Conservation (phyloP, 164 flowering plant genomes). For the Warburgia ugandensis region DNA sequence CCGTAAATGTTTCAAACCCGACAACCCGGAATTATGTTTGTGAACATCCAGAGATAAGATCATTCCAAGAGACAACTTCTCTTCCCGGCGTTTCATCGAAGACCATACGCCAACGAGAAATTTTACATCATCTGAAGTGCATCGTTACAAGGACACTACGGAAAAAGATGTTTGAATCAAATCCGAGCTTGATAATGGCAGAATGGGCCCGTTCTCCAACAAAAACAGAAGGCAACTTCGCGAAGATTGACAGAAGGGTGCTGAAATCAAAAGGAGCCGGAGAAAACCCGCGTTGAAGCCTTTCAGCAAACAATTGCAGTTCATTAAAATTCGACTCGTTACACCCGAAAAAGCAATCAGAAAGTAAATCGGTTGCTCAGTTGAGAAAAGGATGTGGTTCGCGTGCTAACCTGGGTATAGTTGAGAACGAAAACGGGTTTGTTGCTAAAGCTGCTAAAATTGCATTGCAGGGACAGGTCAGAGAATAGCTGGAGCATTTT, state of each 20-base stretch:
- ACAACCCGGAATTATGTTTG: conserved; percentile 17
- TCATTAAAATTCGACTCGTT: no score
- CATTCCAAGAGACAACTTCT: conserved; percentile 45
- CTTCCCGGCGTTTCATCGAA: conserved; percentile 27
- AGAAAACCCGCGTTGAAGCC: not conserved
- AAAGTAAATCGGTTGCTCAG: no score
- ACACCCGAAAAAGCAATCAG: no score
- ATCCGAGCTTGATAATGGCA: conserved; percentile 30
- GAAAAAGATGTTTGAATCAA: conserved; percentile 28
- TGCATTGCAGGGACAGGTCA: no score
- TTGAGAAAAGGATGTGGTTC: no score
- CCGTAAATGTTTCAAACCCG: conserved; percentile 31
- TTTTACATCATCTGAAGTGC: conserved; percentile 36
- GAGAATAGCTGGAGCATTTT: no score
- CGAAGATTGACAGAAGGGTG: conserved; percentile 28
- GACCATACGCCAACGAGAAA: conserved; percentile 19
- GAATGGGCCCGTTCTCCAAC: conserved; percentile 49
- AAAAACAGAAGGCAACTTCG: conserved; percentile 13
- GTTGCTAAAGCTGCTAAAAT: no score
- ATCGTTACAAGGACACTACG: conserved; percentile 41
- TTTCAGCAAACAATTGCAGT: conserved; percentile 1
- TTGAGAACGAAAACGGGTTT: no score
- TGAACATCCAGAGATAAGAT: conserved; percentile 39
- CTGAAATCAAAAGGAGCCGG: conserved; percentile 30
- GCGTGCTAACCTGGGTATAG: no score